Evolutionary conservation across 2,329 filamentous ascomycete species (phyloP), one percentile per base, ranked within the genome.

Genomic region (Curvularia hawaiiensis): DNA sequence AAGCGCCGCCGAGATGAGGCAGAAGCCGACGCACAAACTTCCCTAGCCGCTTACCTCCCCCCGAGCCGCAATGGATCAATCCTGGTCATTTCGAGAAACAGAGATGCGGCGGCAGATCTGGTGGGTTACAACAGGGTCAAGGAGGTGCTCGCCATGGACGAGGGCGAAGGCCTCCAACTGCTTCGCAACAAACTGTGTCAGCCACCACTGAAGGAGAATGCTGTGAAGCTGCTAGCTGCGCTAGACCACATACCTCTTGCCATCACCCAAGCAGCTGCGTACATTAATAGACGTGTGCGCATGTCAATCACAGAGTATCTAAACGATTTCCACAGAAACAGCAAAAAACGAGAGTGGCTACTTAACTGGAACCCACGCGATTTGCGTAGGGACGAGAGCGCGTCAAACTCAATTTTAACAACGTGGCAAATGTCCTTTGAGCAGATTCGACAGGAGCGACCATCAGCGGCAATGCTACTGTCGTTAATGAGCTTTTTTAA

Each of bases 1-100:
- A 28, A 28, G 26, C 26, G 9, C 26, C 9, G 7, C 2, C 4
- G 3, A 28, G 26, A 28, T 28, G 26, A 28, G 4, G 26, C 26
- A 6, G 9, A 28, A 8, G 9, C 26, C 26, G 26, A 28, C 4
- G 4, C 3, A 9, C 11, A 3, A 10, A 20, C n/a, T 3, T 44
- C 56, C 18, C 38, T 63, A 18, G 47, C 58, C 7, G 20, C 46
- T 3, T 62, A 52, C 48, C 50, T 64, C 5, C 62, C 59, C 12
- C 56, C 59, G 49, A 60, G n/a, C n/a, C n/a, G 53, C 38, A 52
- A 58, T 41, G 60, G 60, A 26, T 46, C 53, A n/a, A 51, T 60
- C 8, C 33, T 65, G 16, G 46, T 65, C 38, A 61, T 60, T 2
- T 61, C 59, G 3, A 55, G 60, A 28, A 60, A 35, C 39, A 50